phyloP scores from a whole-genome alignment of 169 alveolate genomes.

The Cryptosporidium sp. region DNA sequence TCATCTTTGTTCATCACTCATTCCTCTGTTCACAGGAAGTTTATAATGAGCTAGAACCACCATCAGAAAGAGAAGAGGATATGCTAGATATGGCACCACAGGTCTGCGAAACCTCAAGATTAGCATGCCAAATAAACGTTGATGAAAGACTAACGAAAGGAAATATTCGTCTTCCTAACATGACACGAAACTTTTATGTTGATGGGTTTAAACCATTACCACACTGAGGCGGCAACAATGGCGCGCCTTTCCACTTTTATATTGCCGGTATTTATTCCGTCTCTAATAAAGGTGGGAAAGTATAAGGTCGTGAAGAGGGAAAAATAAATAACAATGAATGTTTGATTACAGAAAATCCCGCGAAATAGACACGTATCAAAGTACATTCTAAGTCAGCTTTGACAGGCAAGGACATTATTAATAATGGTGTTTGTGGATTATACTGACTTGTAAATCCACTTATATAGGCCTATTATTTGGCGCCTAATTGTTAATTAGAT shows the following conservation, averaged over 20 bases:
- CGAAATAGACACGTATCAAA: background rate
- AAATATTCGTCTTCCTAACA: slow-evolving; percentile 88
- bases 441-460: background rate
- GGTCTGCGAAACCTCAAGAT: slow-evolving; percentile 94
- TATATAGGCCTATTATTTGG: background rate
- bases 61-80: slow-evolving; percentile 94
- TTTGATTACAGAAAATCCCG: background rate
- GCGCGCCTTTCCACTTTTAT: background rate
- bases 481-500: background rate
- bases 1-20: background rate
- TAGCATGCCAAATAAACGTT: slow-evolving; percentile 93
- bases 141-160: slow-evolving; percentile 86
- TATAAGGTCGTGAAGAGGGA: background rate
- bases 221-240: slow-evolving; percentile 81
- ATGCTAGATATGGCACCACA: slow-evolving; percentile 96
- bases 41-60: slow-evolving; percentile 89
- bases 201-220: slow-evolving; percentile 95
- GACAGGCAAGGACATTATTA: background rate
- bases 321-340: background rate
- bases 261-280: background rate
- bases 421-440: background rate
- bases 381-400: background rate
- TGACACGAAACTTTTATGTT: slow-evolving; percentile 93
- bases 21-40: slow-evolving; percentile 75
- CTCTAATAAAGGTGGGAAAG: background rate